A percentile compares a stretch with the other conserved stretches of the same genome.
These are phyloP conservation scores for Globisporangium megalacanthum DNA, from an alignment of 352 stramenopile species.

Conservation along the genomic window DNA sequence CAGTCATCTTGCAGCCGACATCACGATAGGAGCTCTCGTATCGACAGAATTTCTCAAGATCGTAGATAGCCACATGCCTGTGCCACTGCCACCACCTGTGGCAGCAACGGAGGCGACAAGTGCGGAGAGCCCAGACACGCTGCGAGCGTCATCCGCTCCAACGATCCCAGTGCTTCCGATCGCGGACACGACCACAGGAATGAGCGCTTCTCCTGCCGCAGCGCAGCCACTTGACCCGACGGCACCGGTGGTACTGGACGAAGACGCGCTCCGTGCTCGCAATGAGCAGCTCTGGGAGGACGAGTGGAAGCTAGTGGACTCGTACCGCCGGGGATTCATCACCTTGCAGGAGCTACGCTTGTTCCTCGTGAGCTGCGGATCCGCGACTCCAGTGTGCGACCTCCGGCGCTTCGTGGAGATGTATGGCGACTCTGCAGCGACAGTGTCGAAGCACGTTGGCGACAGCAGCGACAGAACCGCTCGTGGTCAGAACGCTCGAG, in stretches of 20 bases:
- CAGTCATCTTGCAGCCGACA: no score
- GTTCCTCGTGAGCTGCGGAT: constrained; percentile 45
- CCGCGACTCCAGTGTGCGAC: constrained; percentile 30
- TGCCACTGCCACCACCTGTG: neutral
- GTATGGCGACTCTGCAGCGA: constrained; percentile 30
- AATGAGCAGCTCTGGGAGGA: constrained; percentile 30
- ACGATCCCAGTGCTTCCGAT: constrained; percentile 2
- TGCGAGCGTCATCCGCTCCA: neutral
- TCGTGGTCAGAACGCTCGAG: neutral
- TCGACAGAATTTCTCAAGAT: constrained; percentile 66
- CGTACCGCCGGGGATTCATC: constrained; percentile 36
- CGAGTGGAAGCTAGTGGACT: constrained; percentile 59
- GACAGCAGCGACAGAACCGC: neutral
- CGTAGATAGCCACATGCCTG: constrained; percentile 48
- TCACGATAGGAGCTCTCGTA: no score
- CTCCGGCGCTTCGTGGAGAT: constrained; percentile 52
- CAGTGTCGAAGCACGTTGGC: neutral
- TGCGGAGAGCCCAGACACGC: neutral
- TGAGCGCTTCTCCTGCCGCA: neutral
- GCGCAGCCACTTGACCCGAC: no score
- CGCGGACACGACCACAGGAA: neutral
- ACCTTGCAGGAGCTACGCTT: constrained; percentile 32
- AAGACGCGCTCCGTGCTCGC: constrained; percentile 18
- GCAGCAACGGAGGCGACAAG: neutral
- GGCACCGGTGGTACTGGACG: neutral